A percentile compares a stretch with the other conserved stretches of the same genome.
phyloP scores from a whole-genome alignment of 1,284 basidiomycete species.

The Neolentinus lepideus region DNA sequence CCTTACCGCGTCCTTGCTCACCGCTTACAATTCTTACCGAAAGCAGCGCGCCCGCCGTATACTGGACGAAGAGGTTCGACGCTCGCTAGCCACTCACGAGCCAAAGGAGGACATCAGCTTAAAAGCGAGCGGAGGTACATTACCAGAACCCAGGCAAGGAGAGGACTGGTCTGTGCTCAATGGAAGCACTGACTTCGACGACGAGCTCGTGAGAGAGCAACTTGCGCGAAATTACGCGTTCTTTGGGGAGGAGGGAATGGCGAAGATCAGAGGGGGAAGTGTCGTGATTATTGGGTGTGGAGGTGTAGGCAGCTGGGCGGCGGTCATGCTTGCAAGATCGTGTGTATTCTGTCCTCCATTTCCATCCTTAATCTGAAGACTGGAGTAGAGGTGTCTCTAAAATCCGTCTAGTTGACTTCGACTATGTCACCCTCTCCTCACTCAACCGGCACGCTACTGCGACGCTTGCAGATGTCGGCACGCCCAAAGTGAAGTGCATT shows the following conservation, averaged over 20 bases:
- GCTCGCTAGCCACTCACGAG: slow-evolving; percentile 33
- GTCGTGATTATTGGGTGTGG: slow-evolving; percentile 94
- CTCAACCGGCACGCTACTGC: slow-evolving; percentile 94
- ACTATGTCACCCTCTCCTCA: slow-evolving; percentile 89
- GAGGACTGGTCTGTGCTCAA: slow-evolving; percentile 8
- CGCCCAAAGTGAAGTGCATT: slow-evolving; percentile 86
- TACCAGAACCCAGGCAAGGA: not conserved
- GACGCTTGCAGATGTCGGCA: slow-evolving; percentile 86
- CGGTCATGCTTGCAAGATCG: slow-evolving; percentile 90
- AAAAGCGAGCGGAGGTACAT: slow-evolving; percentile 4
- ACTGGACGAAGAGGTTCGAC: slow-evolving; percentile 49
- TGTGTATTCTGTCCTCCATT: slow-evolving; percentile 12
- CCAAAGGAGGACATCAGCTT: slow-evolving; percentile 13
- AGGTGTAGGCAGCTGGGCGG: slow-evolving; percentile 94
- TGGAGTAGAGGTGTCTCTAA: slow-evolving; percentile 58
- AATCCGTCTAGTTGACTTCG: slow-evolving; percentile 81
- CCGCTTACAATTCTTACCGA: slow-evolving; percentile 46
- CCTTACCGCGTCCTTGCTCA: slow-evolving; percentile 47
- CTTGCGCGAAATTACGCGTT: slow-evolving; percentile 94
- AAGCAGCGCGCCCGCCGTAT: slow-evolving; percentile 41
- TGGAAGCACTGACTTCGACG: slow-evolving; percentile 44
- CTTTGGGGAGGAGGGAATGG: slow-evolving; percentile 89
- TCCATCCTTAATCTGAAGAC: not conserved
- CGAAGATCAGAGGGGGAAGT: slow-evolving; percentile 63
- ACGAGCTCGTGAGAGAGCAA: slow-evolving; percentile 77